These are phyloP conservation scores for Pseudoneurospora amorphoporcata DNA, from an alignment of 495 filamentous ascomycete species.

Conservation along the genomic window DNA sequence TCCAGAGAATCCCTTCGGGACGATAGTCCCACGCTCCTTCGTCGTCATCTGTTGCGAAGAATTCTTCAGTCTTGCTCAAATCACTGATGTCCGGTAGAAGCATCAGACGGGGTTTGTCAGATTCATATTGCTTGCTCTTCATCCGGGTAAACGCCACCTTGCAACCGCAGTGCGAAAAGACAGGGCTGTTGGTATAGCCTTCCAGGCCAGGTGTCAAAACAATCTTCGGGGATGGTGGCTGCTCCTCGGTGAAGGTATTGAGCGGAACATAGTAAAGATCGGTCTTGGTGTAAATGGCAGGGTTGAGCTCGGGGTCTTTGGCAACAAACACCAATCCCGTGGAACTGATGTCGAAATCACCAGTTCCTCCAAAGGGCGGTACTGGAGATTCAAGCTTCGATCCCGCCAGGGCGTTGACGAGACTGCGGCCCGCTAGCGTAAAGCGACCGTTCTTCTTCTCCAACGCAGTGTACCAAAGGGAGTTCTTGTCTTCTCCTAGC, in stretches of 20 bases:
- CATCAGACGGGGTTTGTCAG: conserved; percentile 73
- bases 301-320: conserved; percentile 68
- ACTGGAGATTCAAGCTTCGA: conserved; percentile 51
- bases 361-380: conserved; percentile 42
- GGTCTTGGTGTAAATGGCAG: conserved; percentile 72
- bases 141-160: conserved; percentile 73
- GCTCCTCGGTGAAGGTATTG: conserved; percentile 42
- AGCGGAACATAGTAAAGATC: conserved; percentile 66
- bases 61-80: conserved; percentile 50
- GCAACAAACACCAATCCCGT: conserved; percentile 68
- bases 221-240: conserved; percentile 33
- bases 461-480: conserved; percentile 64
- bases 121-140: conserved; percentile 75
- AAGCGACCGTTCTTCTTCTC: conserved; percentile 36
- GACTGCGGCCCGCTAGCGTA: conserved; percentile 25
- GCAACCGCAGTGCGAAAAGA: conserved; percentile 64
- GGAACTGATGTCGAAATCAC: conserved; percentile 47
- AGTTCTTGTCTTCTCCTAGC: conserved; percentile 54
- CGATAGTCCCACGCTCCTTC: conserved; percentile 58
- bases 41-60: conserved; percentile 51
- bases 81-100: conserved; percentile 50
- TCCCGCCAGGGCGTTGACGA: conserved; percentile 50
- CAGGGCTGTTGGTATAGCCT: conserved; percentile 67
- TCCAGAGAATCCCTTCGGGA: conserved; percentile 56
- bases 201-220: conserved; percentile 42